Evolutionary conservation across 78 protist species (phyloP).

Genomic region (Dictyostelium purpureum): DNA sequence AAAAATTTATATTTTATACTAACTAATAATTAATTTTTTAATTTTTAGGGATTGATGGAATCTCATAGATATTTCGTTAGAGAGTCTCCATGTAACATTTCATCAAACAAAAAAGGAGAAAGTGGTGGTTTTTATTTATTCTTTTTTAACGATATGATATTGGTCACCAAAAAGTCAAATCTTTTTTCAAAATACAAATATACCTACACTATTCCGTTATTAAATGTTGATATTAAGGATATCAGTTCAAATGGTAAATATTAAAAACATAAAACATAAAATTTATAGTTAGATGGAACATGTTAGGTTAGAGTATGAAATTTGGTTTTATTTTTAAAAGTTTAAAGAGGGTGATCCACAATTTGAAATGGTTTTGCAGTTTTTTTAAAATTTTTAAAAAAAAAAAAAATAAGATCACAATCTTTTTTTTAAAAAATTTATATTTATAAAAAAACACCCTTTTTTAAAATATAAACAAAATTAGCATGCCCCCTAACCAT

Average conservation of each 20-base stretch:
- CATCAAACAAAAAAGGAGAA: constrained; percentile 52
- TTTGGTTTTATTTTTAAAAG: too few species aligned
- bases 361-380: neutral
- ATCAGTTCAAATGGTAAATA: constrained; percentile 55
- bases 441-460: too few species aligned
- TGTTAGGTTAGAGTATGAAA: too few species aligned
- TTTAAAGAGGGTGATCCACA: too few species aligned
- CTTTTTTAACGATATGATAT: constrained; percentile 45
- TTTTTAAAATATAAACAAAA: too few species aligned
- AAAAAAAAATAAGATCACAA: neutral
- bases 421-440: too few species aligned
- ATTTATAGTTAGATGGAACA: too few species aligned
- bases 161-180: constrained; percentile 47
- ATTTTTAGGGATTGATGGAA: constrained; percentile 45
- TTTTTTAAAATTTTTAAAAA: neutral
- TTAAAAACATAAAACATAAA: too few species aligned
- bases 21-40: neutral
- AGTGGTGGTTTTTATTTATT: constrained; percentile 37
- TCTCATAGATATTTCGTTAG: constrained; percentile 71
- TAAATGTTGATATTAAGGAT: constrained; percentile 47
- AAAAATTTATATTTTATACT: neutral
- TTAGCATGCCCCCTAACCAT: too few species aligned
- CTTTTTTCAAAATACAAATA: constrained; percentile 52
- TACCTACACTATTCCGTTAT: constrained; percentile 18
- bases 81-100: constrained; percentile 12